A percentile compares a stretch with the other conserved stretches of the same genome.
Evolutionary conservation across 2,329 filamentous ascomycete genomes (phyloP).

Genomic region (Arthrobotrys musiformis): DNA sequence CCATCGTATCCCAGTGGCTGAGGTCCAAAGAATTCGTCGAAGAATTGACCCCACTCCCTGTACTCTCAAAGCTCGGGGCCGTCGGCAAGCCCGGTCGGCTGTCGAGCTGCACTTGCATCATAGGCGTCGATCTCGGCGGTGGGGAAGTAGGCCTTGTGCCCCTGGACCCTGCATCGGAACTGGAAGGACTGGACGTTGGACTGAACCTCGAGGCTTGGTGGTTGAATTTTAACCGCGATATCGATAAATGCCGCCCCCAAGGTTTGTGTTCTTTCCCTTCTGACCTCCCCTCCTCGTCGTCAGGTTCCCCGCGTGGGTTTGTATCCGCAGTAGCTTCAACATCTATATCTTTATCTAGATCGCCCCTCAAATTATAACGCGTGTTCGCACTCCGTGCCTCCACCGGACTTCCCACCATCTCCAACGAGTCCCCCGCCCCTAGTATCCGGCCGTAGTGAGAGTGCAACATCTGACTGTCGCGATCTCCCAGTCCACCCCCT

Average conservation of each 20-base stretch:
- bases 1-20: slow-evolving; percentile 43
- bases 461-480: slow-evolving; percentile 28
- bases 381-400: background rate
- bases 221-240: slow-evolving; percentile 16
- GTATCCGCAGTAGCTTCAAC: background rate
- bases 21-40: slow-evolving; percentile 38
- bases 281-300: background rate
- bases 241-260: background rate
- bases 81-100: background rate
- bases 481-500: slow-evolving; percentile 6
- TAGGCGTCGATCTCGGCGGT: slow-evolving; percentile 6
- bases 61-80: slow-evolving; percentile 26
- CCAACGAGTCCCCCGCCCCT: slow-evolving; percentile 6
- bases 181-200: slow-evolving; percentile 27
- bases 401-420: slow-evolving; percentile 5
- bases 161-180: slow-evolving; percentile 11
- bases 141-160: background rate
- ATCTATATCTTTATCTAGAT: background rate
- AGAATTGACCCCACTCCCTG: slow-evolving; percentile 20
- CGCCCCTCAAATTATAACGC: background rate
- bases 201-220: slow-evolving; percentile 36
- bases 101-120: background rate
- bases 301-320: background rate
- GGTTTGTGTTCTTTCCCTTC: background rate
- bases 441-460: slow-evolving; percentile 28